Base-by-base conservation (phyloP, 75 land plant species). In the Cryptomeria japonica region DNA sequence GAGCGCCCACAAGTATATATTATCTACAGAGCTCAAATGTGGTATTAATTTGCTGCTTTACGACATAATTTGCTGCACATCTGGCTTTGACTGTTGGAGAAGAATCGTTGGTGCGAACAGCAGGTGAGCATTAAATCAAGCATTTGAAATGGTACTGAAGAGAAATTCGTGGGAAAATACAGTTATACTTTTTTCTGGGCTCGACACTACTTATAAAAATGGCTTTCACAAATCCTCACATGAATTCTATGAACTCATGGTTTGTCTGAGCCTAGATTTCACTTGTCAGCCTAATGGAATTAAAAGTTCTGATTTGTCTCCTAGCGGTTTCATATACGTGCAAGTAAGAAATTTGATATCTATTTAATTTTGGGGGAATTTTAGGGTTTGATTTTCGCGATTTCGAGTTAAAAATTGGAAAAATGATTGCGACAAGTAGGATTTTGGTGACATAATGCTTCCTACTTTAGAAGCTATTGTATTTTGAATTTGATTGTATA, bases 101-200 rank as follows among this genome's bases (percentile, higher is more conserved):
- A 73, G 77, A 73, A 73, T 73, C 28, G 77, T 73, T 73, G 77
- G 77, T 73, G 34, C 9, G 77, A 73, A 73, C 34, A 32, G 77
- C 77, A 73, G 77, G 77, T 73, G 15, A 73, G 12, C 37, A 34
- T 73, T 73, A 73, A 73, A 34, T 73, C 37, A 10, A 73, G 34
- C 6, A 32, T 73, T 31, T 73, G 37, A 73, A 73, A 73, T 5
- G 34, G 37, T 32, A 13, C 77, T 2, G 37, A 73, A 13, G 37
- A 73, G 8, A 12, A 73, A 32, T 73, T 73, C 37, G 37, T 32
- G 0, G 15, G 37, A 73, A 73, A 73, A 73, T 73, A 73, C 12
- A 32, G 76, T 73, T 2, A 73, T 0, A 32, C 36, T 37, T 37
- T 12, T 72, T 73, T 34, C 28, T 64, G n/a, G 77, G 77, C 36